A percentile compares a stretch with the other conserved stretches of the same genome.
These are phyloP conservation scores for Trametes cubensis DNA, from an alignment of 768 basidiomycete genomes.

Conservation along the genomic window DNA sequence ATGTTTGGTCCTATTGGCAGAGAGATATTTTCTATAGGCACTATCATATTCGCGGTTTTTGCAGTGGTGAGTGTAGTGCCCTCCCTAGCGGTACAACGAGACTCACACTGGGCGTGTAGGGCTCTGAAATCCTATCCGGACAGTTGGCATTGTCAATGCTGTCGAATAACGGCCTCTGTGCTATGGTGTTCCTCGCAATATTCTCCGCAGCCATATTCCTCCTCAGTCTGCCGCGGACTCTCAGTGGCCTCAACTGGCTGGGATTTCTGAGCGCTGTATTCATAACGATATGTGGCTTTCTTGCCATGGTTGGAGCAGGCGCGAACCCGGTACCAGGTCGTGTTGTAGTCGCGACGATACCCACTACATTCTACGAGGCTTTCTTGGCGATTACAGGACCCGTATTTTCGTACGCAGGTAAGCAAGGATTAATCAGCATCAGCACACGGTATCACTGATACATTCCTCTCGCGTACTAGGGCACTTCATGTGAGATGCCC, in stretches of 20 bases:
- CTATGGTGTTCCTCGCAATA: conserved; percentile 48
- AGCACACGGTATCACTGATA: too few species aligned
- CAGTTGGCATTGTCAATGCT: conserved; percentile 54
- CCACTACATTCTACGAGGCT: conserved; percentile 48
- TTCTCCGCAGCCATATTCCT: conserved; percentile 47
- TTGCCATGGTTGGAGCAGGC: conserved; percentile 56
- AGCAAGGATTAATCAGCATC: background rate
- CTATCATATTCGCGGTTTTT: conserved; percentile 54
- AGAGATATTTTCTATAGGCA: conserved; percentile 49
- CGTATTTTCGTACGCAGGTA: conserved; percentile 56
- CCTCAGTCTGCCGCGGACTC: conserved; percentile 49
- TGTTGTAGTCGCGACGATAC: conserved; percentile 39
- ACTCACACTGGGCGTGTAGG: conserved; percentile 35
- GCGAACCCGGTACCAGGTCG: conserved; percentile 47
- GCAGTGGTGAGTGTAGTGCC: conserved; percentile 22
- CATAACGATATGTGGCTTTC: conserved; percentile 49
- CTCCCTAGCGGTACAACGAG: background rate
- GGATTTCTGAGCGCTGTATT: conserved; percentile 45
- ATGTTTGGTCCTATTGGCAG: conserved; percentile 50
- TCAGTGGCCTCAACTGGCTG: conserved; percentile 50
- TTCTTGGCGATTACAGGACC: conserved; percentile 58
- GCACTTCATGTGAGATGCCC: conserved; percentile 51
- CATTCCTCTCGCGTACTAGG: conserved; percentile 32
- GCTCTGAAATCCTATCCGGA: conserved; percentile 51
- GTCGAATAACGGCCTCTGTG: conserved; percentile 51